Percentiles rank a stretch among this genome's conserved stretches.
Conservation (phyloP, 805 yeast genomes). For the Sugiyamaella boreocaroliniensis region DNA sequence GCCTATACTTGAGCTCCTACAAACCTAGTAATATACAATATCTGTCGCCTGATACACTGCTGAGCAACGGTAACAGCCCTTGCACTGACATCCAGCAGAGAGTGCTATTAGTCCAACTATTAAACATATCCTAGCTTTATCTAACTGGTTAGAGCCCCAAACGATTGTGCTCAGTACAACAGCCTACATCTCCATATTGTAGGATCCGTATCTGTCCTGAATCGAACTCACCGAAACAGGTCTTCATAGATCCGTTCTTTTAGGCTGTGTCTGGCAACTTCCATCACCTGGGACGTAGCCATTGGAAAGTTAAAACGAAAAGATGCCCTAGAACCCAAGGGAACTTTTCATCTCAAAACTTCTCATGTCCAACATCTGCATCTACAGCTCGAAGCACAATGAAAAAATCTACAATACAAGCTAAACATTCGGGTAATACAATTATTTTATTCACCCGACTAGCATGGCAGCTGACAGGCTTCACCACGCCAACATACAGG, state of each 20-base stretch:
- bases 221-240: slow-evolving; percentile 12
- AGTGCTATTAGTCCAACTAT: too few species aligned
- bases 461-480: not conserved
- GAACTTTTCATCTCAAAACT: not conserved
- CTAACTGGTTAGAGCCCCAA: too few species aligned
- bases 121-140: too few species aligned
- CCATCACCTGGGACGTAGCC: not conserved
- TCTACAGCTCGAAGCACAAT: not conserved
- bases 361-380: not conserved
- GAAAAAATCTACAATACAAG: not conserved
- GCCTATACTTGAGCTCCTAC: too few species aligned
- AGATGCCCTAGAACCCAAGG: too few species aligned
- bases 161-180: too few species aligned
- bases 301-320: not conserved
- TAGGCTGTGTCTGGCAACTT: slow-evolving; percentile 3
- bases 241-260: slow-evolving; percentile 19
- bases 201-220: slow-evolving; percentile 25
- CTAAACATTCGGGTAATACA: not conserved
- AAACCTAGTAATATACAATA: too few species aligned
- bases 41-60: too few species aligned
- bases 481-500: not conserved
- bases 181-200: slow-evolving; percentile 5
- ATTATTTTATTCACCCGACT: not conserved
- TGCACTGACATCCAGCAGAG: too few species aligned
- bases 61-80: too few species aligned